phyloP scores from a whole-genome alignment of 306 rosid species.

The Quercus variabilis region DNA sequence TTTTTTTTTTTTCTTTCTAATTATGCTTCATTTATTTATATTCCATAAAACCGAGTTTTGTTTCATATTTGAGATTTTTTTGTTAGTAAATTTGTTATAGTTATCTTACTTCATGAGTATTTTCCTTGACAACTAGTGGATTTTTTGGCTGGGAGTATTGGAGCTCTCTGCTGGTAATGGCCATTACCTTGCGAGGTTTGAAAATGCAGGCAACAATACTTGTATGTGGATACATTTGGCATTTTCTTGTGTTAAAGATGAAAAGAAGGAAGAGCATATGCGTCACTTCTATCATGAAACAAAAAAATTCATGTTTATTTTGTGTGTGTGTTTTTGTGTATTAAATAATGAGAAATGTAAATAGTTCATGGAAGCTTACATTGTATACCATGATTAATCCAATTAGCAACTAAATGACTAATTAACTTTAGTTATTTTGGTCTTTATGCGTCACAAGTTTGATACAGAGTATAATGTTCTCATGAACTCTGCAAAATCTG shows the following conservation, averaged over 20 bases:
- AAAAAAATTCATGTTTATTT: too few species aligned
- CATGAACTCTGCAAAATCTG: not conserved
- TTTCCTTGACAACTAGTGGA: slow-evolving; percentile 55
- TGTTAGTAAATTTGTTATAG: not conserved
- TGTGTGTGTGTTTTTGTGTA: too few species aligned
- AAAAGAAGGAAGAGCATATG: not conserved
- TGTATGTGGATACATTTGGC: not conserved
- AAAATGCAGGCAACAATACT: slow-evolving; percentile 30
- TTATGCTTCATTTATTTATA: slow-evolving; percentile 3
- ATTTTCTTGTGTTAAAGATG: not conserved
- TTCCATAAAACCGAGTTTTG: slow-evolving; percentile 11
- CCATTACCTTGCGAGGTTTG: slow-evolving; percentile 50
- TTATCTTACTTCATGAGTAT: slow-evolving; percentile 6
- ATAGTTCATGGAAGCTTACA: slow-evolving; percentile 3
- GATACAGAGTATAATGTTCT: not conserved
- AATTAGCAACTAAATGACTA: not conserved
- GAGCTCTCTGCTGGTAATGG: slow-evolving; percentile 45
- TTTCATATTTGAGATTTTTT: not conserved
- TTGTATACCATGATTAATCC: slow-evolving; percentile 12
- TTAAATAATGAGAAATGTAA: not conserved
- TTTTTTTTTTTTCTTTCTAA: not conserved
- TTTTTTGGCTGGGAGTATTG: slow-evolving; percentile 36
- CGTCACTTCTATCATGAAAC: too few species aligned
- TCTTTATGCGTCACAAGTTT: not conserved
- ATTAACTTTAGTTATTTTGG: not conserved